Percentiles rank a stretch among this genome's conserved stretches.
Evolutionary conservation across 2,329 filamentous ascomycete genomes (phyloP).

Genomic region (Trichoderma pleuroti): DNA sequence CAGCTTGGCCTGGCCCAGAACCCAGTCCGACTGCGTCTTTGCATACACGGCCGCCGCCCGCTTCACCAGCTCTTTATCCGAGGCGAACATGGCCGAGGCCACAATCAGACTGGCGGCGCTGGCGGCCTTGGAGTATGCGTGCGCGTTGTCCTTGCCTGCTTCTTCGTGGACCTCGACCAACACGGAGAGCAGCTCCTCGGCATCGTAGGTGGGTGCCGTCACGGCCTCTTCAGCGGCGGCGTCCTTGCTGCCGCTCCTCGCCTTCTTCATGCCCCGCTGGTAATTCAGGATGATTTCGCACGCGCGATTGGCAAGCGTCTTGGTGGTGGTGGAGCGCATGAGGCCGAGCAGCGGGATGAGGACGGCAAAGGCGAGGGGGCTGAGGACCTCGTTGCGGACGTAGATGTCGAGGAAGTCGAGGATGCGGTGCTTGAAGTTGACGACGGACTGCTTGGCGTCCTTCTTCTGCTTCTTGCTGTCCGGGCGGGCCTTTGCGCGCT

Average conservation of each 20-base stretch:
- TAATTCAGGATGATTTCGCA: slow-evolving; percentile 69
- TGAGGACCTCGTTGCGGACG: slow-evolving; percentile 71
- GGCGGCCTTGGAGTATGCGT: slow-evolving; percentile 69
- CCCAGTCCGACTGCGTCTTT: slow-evolving; percentile 55
- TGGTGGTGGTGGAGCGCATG: slow-evolving; percentile 71
- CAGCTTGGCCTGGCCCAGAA: slow-evolving; percentile 56
- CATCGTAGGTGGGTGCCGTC: not conserved
- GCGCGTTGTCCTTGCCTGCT: slow-evolving; percentile 60
- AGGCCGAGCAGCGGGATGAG: slow-evolving; percentile 74
- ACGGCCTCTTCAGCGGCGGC: not conserved
- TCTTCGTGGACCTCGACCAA: slow-evolving; percentile 67
- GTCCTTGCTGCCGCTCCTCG: slow-evolving; percentile 31
- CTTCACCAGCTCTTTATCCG: slow-evolving; percentile 50
- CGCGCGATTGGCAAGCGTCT: slow-evolving; percentile 71
- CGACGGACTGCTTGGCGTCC: slow-evolving; percentile 80
- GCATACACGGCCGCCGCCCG: slow-evolving; percentile 62
- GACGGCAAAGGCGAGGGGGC: slow-evolving; percentile 63
- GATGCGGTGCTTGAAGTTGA: slow-evolving; percentile 93
- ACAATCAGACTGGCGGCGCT: slow-evolving; percentile 69
- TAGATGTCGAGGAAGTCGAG: slow-evolving; percentile 85
- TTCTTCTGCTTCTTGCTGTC: slow-evolving; percentile 81
- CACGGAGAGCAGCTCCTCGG: slow-evolving; percentile 52
- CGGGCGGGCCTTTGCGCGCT: slow-evolving; percentile 59
- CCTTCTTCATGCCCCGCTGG: slow-evolving; percentile 64
- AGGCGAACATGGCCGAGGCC: slow-evolving; percentile 57